Conservation (phyloP, 352 stramenopile species). For the Phytophthora colocasiae region DNA sequence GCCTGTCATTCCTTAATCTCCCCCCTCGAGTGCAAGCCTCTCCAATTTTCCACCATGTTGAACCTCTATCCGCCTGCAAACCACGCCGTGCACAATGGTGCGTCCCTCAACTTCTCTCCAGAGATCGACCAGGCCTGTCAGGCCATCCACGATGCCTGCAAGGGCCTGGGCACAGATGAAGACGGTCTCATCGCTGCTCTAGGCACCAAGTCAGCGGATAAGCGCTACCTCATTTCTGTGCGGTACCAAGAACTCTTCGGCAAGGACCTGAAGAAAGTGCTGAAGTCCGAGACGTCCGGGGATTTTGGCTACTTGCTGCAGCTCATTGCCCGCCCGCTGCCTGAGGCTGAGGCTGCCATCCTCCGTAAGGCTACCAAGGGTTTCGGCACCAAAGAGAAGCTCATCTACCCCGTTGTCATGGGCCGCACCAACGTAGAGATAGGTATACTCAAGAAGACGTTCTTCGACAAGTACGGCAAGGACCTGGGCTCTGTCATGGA, state of each 20-base stretch:
- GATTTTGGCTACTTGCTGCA: constrained; percentile 72
- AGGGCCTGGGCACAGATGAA: constrained; percentile 74
- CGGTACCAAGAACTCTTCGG: constrained; percentile 74
- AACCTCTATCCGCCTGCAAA: constrained; percentile 81
- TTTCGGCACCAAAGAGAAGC: constrained; percentile 69
- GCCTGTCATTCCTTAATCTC: constrained; percentile 17
- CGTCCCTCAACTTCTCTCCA: constrained; percentile 45
- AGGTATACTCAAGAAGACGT: constrained; percentile 84
- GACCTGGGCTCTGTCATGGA: constrained; percentile 69
- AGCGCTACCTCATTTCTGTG: constrained; percentile 69
- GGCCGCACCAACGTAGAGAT: constrained; percentile 78
- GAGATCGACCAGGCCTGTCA: constrained; percentile 61
- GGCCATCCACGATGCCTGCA: constrained; percentile 70
- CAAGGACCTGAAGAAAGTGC: constrained; percentile 58
- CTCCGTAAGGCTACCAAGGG: constrained; percentile 75
- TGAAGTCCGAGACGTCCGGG: constrained; percentile 73
- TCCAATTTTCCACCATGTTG: constrained; percentile 45
- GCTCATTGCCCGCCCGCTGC: constrained; percentile 59
- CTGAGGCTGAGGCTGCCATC: constrained; percentile 71
- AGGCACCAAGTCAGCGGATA: constrained; percentile 62
- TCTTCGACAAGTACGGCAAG: constrained; percentile 65
- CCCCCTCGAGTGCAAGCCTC: constrained; percentile 7
- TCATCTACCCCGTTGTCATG: constrained; percentile 73
- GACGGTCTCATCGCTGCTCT: constrained; percentile 50
- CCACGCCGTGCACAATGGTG: constrained; percentile 66